A percentile compares a stretch with the other conserved stretches of the same genome.
Evolutionary conservation across 2,329 filamentous ascomycete species (phyloP).

Genomic region (Curvularia verruculosa): DNA sequence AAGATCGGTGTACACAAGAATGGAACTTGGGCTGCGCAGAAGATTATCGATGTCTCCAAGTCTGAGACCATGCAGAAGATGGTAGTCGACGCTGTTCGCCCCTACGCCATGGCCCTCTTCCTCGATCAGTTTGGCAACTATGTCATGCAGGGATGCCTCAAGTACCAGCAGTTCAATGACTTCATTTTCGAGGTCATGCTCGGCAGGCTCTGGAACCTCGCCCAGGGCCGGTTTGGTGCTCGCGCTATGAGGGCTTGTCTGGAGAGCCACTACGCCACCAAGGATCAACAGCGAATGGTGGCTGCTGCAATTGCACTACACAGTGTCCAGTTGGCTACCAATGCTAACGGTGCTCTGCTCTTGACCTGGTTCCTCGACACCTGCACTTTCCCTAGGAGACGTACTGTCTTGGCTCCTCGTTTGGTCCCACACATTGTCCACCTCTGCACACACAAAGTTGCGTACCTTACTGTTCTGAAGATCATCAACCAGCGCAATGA

Average conservation of each 20-base stretch:
- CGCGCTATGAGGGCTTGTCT: constrained; percentile 96
- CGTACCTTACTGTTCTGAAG: constrained; percentile 95
- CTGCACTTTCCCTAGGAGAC: constrained; percentile 90
- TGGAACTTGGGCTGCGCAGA: constrained; percentile 98
- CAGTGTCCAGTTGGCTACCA: constrained; percentile 94
- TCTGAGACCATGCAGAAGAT: constrained; percentile 79
- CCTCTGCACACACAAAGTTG: constrained; percentile 97
- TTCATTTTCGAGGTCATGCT: constrained; percentile 99
- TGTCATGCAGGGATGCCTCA: constrained; percentile 92
- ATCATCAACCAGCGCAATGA: constrained; percentile 98
- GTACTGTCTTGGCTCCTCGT: constrained; percentile 88
- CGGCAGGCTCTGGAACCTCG: constrained; percentile 88
- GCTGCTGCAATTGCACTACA: constrained; percentile 94
- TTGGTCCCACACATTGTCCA: constrained; percentile 93
- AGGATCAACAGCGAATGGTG: constrained; percentile 93
- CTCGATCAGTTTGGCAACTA: constrained; percentile 99
- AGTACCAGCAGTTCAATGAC: constrained; percentile 88
- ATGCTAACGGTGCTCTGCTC: constrained; percentile 90
- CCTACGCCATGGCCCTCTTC: constrained; percentile 90
- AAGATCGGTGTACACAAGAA: constrained; percentile 99
- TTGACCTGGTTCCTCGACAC: constrained; percentile 98
- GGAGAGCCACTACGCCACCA: constrained; percentile 92
- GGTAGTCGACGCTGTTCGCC: constrained; percentile 82
- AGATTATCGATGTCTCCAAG: constrained; percentile 97
- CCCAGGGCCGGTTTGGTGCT: constrained; percentile 91